phyloP scores from a whole-genome alignment of 2,329 filamentous ascomycete genomes.

The Scleromitrula shiraiana region DNA sequence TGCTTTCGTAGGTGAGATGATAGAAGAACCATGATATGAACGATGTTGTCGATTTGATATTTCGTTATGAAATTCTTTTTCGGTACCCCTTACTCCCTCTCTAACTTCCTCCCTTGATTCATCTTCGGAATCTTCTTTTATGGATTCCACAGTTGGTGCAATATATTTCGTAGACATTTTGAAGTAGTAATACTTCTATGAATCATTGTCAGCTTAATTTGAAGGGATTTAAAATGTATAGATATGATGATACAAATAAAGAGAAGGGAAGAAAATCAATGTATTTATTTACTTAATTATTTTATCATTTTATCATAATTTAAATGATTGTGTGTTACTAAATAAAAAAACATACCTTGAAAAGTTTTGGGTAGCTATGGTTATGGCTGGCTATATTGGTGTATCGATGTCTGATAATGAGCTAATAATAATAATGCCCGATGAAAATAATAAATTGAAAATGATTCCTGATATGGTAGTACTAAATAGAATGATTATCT shows the following conservation, averaged over 20 bases:
- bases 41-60: conserved; percentile 11
- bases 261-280: conserved; percentile 1
- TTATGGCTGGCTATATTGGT: no score
- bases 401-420: conserved; percentile 12
- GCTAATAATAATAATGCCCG: conserved; percentile 14
- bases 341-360: conserved; percentile 21
- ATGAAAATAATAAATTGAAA: no score
- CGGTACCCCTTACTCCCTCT: conserved; percentile 14
- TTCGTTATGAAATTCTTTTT: conserved; percentile 12
- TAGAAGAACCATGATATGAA: conserved; percentile 11
- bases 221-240: no score
- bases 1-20: conserved; percentile 17
- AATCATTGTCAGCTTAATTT: no score
- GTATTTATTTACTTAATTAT: no score
- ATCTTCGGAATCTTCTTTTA: conserved; percentile 25
- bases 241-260: no score
- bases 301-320: no score
- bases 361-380: conserved; percentile 11
- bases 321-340: background rate
- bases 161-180: conserved; percentile 25
- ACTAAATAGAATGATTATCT: no score
- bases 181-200: background rate
- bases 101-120: conserved; percentile 19
- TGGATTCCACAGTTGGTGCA: conserved; percentile 22
- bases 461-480: no score